Evolutionary conservation across 176 grass and related monocot genomes (phyloP), one percentile per base, ranked within the genome.

Genomic region (Melocanna baccifera): DNA sequence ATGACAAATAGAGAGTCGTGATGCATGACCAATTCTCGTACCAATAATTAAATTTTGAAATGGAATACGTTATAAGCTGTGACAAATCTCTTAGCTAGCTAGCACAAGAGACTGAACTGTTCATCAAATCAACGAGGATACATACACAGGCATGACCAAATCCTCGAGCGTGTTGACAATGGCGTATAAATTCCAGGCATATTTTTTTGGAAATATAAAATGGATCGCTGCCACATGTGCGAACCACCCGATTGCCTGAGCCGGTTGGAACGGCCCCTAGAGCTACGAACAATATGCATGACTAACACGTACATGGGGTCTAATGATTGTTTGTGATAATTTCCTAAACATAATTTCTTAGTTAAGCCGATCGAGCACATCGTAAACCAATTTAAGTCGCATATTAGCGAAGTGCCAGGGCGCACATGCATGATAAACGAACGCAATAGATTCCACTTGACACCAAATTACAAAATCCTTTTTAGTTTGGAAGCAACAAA

Each of bases 21-120:
- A 57, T 43, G 43, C 62, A 48, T 52, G 72, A 77, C 80, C 73
- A 23, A 30, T 82, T 83, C 79, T 77, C 14, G 8, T 48, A 18
- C 59, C 18, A 25, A 28, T 23, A 63, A 62, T 30, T 28, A 58
- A 57, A 30, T 28, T 32, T 25, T 6, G 4, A 65, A 46, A 47
- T 59, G 26, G 11, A 23, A 62, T 32, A 11, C 40, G 26, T 46
- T 47, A 14, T 28, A 42, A 22, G 55, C 55, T 55, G 32, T 69
- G 48, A 78, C 20, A 1, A 20, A 36, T 56, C 52, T 26, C 67
- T 64, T 37, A 26, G 14, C 26, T 37, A 26, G 14, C 26, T 67
- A 66, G 26, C 69, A 43, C 66, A 66, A 41, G 25, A n/a, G 25
- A 46, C 6, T 25, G 19, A 46, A 8, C 28, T 14, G 62, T 28